phyloP scores from a whole-genome alignment of 176 grass and related monocot genomes.

The Avena atlantica region DNA sequence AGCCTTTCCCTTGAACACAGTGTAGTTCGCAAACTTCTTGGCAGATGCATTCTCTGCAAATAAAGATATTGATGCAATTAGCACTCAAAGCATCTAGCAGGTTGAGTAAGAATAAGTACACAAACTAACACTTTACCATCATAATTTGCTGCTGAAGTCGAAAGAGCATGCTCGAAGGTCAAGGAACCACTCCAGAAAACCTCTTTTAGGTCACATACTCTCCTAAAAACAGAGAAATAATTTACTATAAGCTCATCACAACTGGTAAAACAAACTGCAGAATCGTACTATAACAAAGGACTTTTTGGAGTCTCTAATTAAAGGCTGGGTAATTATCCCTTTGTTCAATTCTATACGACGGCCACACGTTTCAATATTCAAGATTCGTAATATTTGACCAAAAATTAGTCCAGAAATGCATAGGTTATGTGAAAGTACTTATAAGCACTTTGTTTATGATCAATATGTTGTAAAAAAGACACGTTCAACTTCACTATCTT shows the following conservation, averaged over 20 bases:
- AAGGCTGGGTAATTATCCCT: not conserved
- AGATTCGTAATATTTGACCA: not conserved
- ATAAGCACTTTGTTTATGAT: not conserved
- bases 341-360: not conserved
- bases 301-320: not conserved
- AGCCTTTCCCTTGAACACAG: conserved; percentile 92
- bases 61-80: not conserved
- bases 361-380: not conserved
- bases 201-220: conserved; percentile 47
- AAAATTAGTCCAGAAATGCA: not conserved
- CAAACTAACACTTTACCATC: conserved; percentile 41
- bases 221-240: conserved; percentile 22
- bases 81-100: not conserved
- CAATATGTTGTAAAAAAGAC: not conserved
- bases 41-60: conserved; percentile 43
- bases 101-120: conserved; percentile 1
- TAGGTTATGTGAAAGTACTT: not conserved
- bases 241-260: conserved; percentile 16
- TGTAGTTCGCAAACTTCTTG: conserved; percentile 67
- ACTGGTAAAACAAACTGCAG: not conserved
- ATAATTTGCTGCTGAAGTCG: conserved; percentile 54
- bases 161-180: conserved; percentile 55
- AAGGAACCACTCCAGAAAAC: conserved; percentile 55
- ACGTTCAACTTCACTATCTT: not conserved
- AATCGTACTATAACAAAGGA: not conserved